These are phyloP conservation scores for Lenwebbia sp. DNA, from an alignment of 345 rosid species.

Conservation along the genomic window DNA sequence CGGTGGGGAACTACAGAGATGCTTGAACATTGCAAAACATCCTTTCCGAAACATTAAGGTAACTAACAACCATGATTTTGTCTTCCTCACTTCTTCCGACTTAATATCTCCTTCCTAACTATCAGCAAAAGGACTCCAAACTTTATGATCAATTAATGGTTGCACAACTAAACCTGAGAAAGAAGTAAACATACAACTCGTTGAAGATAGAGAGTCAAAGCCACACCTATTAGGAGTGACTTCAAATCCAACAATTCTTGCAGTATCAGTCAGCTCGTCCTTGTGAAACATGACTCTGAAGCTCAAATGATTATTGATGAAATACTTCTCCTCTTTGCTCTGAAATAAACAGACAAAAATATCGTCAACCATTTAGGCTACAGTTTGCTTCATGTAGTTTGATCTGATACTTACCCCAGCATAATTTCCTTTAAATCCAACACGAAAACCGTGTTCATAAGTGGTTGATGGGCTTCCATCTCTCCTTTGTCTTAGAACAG, in stretches of 20 bases:
- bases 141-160: background rate
- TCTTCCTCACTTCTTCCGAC: background rate
- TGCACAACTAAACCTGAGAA: background rate
- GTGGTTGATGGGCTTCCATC: conserved; percentile 81
- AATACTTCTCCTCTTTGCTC: conserved; percentile 96
- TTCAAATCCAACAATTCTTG: conserved; percentile 96
- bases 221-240: conserved; percentile 80
- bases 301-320: conserved; percentile 91
- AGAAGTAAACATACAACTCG: background rate
- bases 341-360: conserved; percentile 7
- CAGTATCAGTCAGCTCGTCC: conserved; percentile 73
- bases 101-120: background rate
- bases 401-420: conserved; percentile 51
- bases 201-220: background rate
- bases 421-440: conserved; percentile 93
- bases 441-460: conserved; percentile 91
- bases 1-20: background rate
- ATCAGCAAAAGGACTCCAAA: background rate
- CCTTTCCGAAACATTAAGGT: background rate
- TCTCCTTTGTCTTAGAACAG: conserved; percentile 87
- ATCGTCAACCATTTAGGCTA: background rate
- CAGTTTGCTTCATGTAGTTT: background rate
- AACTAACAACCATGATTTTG: background rate
- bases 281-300: conserved; percentile 89
- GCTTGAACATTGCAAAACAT: background rate